Conservation (phyloP, 73 alveolate species). For the Paramecium primaurelia region DNA sequence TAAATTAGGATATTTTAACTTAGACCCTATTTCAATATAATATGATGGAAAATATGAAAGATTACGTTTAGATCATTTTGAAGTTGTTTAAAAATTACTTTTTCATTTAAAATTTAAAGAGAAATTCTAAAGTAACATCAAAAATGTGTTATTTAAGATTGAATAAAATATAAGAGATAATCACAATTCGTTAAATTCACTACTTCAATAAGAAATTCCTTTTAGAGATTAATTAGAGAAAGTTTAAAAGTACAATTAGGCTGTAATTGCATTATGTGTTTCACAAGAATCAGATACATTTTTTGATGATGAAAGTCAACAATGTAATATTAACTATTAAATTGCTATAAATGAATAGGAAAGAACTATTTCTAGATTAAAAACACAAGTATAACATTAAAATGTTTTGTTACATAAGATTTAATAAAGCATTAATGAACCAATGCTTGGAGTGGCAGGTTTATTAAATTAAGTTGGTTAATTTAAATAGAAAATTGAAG, state of each 20-base stretch:
- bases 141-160: not conserved
- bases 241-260: not conserved
- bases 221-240: not conserved
- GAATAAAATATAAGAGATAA: not conserved
- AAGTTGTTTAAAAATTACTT: not conserved
- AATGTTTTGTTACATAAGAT: not conserved
- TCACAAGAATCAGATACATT: not conserved
- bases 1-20: not conserved
- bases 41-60: conserved; percentile 10
- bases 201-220: not conserved
- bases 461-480: conserved; percentile 15
- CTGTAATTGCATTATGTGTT: not conserved
- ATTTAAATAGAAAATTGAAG: not conserved
- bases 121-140: not conserved
- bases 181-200: not conserved
- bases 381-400: not conserved
- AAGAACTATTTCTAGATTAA: not conserved
- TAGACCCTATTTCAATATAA: not conserved
- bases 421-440: conserved; percentile 39
- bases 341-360: not conserved
- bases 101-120: not conserved
- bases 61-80: conserved; percentile 7
- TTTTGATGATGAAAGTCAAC: not conserved
- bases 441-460: conserved; percentile 40
- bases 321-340: not conserved